phyloP scores from a whole-genome alignment of 257 asterid species.

The Solanum chilense region DNA sequence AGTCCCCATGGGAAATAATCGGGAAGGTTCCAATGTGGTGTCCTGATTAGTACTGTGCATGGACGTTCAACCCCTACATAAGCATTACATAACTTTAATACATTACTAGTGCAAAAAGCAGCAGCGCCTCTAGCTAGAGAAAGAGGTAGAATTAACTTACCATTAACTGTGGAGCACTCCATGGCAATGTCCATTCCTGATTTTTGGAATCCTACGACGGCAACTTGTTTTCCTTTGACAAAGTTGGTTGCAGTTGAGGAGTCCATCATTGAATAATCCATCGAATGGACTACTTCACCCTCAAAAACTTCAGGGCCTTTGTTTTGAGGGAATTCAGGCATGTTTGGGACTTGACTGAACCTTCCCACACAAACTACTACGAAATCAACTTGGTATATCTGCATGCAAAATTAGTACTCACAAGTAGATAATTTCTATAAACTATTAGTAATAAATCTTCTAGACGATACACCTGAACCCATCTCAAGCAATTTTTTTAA shows the following conservation, averaged over 20 bases:
- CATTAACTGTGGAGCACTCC: constrained; percentile 28
- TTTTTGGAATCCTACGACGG: constrained; percentile 39
- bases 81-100: not conserved
- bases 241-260: constrained; percentile 9
- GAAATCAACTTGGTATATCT: constrained; percentile 25
- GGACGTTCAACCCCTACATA: constrained; percentile 26
- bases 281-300: constrained; percentile 38
- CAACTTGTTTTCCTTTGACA: constrained; percentile 21
- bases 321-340: constrained; percentile 27
- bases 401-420: not conserved
- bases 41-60: constrained; percentile 37
- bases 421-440: too few relatives aligned
- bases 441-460: too few relatives aligned
- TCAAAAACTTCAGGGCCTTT: constrained; percentile 28
- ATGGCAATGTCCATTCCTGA: constrained; percentile 40
- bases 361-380: constrained; percentile 31
- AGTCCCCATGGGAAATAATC: constrained; percentile 36
- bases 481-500: not conserved
- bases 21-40: constrained; percentile 38
- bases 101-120: not conserved
- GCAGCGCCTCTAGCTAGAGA: not conserved
- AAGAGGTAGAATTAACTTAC: not conserved
- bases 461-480: too few relatives aligned
- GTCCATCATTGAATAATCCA: constrained; percentile 35
- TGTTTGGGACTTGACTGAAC: constrained; percentile 26